Conservation (phyloP, 352 stramenopile genomes). For the Elongisporangium undulatum region DNA sequence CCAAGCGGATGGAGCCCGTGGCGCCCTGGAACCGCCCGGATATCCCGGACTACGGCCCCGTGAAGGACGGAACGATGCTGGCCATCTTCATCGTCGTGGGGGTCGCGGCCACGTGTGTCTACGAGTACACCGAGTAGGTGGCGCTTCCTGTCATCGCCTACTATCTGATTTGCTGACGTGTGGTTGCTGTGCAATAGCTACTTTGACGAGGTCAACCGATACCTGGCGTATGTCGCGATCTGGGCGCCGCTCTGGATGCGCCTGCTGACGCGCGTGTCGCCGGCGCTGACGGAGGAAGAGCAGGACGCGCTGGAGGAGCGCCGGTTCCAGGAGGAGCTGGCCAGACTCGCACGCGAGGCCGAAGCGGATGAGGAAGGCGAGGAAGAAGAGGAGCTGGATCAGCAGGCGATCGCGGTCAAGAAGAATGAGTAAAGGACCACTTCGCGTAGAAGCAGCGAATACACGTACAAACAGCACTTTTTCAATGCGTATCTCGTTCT, state of each 20-base stretch:
- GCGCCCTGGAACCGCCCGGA: constrained; percentile 75
- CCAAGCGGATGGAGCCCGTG: constrained; percentile 68
- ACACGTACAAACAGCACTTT: constrained; percentile 3
- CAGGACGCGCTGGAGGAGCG: constrained; percentile 37
- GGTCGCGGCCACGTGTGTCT: constrained; percentile 57
- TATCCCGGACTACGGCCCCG: constrained; percentile 76
- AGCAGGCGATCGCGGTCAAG: constrained; percentile 8
- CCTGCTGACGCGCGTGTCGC: constrained; percentile 60
- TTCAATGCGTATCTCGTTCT: too few relatives aligned
- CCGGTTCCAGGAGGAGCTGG: constrained; percentile 48
- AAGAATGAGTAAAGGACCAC: neutral
- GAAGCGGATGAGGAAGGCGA: neutral
- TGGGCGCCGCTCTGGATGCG: constrained; percentile 82
- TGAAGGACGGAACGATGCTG: constrained; percentile 55
- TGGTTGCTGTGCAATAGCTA: constrained; percentile 23
- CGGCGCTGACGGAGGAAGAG: constrained; percentile 54
- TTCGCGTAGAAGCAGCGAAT: neutral
- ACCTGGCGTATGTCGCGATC: constrained; percentile 73
- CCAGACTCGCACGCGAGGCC: constrained; percentile 16
- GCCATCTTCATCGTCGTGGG: constrained; percentile 67
- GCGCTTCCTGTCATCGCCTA: neutral
- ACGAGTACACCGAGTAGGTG: constrained; percentile 61
- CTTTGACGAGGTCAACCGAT: constrained; percentile 66
- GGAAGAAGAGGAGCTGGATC: constrained; percentile 34
- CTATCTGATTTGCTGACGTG: neutral